Evolutionary conservation across 129 eudicot species (phyloP).

Genomic region (Flaveria bidentis): DNA sequence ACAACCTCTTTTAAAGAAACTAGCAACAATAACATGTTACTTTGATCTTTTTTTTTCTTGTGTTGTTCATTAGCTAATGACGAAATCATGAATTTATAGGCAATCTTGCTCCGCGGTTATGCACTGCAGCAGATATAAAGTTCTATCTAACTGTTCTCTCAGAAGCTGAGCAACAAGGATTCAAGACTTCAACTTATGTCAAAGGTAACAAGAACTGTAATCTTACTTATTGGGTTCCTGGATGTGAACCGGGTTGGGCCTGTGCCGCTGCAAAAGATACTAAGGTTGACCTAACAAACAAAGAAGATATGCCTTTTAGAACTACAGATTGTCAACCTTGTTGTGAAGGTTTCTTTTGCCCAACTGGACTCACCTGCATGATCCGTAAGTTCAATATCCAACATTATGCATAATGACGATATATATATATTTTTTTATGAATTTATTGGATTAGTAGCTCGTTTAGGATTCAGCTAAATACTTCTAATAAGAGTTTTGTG

Average conservation of each 20-base stretch:
- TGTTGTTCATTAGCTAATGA: conserved; percentile 1
- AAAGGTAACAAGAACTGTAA: conserved; percentile 82
- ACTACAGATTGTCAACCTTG: conserved; percentile 62
- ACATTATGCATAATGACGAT: background rate
- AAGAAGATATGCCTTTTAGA: conserved; percentile 60
- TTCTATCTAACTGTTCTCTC: conserved; percentile 53
- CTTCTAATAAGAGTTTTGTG: too few species aligned
- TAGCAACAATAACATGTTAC: background rate
- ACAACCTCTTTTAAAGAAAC: background rate
- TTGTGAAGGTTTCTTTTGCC: conserved; percentile 95
- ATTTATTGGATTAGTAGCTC: too few species aligned
- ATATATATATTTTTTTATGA: too few species aligned
- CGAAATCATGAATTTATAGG: conserved; percentile 37
- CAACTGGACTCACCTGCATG: conserved; percentile 96
- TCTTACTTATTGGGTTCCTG: conserved; percentile 67
- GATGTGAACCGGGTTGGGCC: conserved; percentile 99
- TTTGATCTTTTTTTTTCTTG: conserved; percentile 7
- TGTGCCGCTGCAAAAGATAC: conserved; percentile 50
- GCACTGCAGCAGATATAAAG: conserved; percentile 87
- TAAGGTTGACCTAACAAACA: conserved; percentile 55
- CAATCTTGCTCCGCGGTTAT: conserved; percentile 56
- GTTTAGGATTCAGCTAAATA: too few species aligned
- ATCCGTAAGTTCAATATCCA: conserved; percentile 66
- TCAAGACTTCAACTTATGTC: conserved; percentile 38
- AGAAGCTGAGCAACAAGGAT: conserved; percentile 42